Base-by-base conservation (phyloP, 331 rosid species). In the Malus hybrid region DNA sequence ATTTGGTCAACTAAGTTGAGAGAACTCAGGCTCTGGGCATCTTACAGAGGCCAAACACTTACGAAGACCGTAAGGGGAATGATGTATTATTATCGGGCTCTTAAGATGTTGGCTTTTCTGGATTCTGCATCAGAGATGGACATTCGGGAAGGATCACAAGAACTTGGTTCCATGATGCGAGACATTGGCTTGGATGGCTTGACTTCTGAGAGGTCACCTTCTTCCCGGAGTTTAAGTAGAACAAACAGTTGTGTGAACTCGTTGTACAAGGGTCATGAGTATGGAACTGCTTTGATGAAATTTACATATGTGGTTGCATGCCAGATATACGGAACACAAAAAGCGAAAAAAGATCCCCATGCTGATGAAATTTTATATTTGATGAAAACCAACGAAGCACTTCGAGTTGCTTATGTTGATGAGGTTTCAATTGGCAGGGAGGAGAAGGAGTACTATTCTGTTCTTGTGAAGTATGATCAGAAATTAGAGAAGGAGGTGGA, bases 21-120 rank as follows among this genome's bases (percentile, higher is more conserved):
- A 86, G 99, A 95, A 66, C 81, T 95, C 78, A 95, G 98, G 91
- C 93, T 90, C 44, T 95, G 99, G 99, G 98, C 98, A 22, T 95
- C 99, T 55, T 89, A 81, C 85, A 84, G 99, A 80, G 99, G 99
- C 54, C 98, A 90, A 83, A 92, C 99, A 39, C 86, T 95, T 50
- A 69, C 98, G 4, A 88, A 93, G 48, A 95, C 99, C 22, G 98
- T 95, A 64, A 86, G 99, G 83, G 99, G 99, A 72, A 95, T 92
- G 99, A 92, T 92, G 97, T 95, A 92, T 77, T 90, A 95, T 73
- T 90, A 90, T 70, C 89, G 93, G 69, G 99, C 99, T 62, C 93
- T 95, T 67, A 92, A 90, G 86, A 90, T 92, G 97, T 81, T 92
- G 88, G 89, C 91, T 31, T 95, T 92, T 88, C 87, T 95, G 76